Evolutionary conservation across 176 grass and related monocot genomes (phyloP).

Genomic region (Puya raimondii): DNA sequence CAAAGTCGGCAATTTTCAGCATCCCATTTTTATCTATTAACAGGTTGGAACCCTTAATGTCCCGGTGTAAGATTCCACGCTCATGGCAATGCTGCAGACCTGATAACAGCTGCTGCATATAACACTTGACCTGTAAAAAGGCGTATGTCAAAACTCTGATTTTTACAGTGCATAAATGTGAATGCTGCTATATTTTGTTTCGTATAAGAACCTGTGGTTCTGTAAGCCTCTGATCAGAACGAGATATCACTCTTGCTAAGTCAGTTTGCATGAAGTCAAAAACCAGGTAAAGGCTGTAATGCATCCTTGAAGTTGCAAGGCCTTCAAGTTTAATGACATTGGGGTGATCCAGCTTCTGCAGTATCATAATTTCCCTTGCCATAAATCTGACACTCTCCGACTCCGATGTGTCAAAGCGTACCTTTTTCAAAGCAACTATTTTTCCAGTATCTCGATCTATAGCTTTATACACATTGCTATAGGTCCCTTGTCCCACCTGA

Average conservation of each 20-base stretch:
- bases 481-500: constrained; percentile 31
- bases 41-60: constrained; percentile 25
- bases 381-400: constrained; percentile 23
- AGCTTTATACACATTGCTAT: constrained; percentile 28
- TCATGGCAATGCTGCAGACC: constrained; percentile 19
- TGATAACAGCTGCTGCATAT: constrained; percentile 18
- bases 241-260: constrained; percentile 26
- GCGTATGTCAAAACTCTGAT: neutral
- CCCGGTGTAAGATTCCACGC: constrained; percentile 17
- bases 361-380: constrained; percentile 29
- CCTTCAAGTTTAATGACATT: constrained; percentile 58
- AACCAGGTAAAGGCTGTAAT: constrained; percentile 75
- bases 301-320: constrained; percentile 65
- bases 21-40: constrained; percentile 17
- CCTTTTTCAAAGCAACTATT: constrained; percentile 59
- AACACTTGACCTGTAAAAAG: constrained; percentile 13
- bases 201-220: constrained; percentile 33
- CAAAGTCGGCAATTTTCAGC: constrained; percentile 26
- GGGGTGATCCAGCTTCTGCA: constrained; percentile 51
- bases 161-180: neutral
- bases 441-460: constrained; percentile 38
- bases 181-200: neutral
- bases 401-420: constrained; percentile 48
- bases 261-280: constrained; percentile 71
- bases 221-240: constrained; percentile 27